These are phyloP conservation scores for Tetrapisispora nanseiensis DNA, from an alignment of 805 yeast genomes.

Conservation along the genomic window DNA sequence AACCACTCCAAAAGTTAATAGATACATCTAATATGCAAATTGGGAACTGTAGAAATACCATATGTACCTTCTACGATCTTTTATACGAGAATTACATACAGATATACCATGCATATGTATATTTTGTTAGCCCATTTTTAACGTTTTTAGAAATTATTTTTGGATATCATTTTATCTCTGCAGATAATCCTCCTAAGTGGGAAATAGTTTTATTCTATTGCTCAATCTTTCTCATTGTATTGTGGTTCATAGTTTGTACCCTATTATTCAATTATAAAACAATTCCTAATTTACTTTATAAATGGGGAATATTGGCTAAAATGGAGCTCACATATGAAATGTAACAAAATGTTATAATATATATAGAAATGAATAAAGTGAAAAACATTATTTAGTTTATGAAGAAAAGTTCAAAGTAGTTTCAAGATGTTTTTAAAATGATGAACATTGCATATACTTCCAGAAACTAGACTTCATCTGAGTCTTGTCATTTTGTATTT, in stretches of 20 bases:
- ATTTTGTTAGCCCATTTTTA: neutral
- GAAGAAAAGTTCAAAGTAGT: no score
- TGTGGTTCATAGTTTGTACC: neutral
- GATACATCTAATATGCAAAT: neutral
- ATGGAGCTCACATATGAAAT: no score
- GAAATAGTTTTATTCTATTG: neutral
- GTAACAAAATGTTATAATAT: no score
- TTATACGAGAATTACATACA: neutral
- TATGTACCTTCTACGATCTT: neutral
- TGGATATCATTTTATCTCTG: no score
- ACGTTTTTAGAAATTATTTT: no score
- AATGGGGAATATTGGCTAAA: neutral
- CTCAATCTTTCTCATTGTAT: neutral
- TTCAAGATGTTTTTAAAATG: no score
- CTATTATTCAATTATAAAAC: neutral
- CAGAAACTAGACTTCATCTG: no score
- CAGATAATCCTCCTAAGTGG: neutral
- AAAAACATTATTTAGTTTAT: no score
- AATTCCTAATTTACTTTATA: no score
- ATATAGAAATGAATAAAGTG: no score
- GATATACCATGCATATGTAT: neutral
- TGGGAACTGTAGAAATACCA: neutral
- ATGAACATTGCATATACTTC: no score
- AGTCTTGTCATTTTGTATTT: no score
- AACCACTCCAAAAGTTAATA: neutral